Evolutionary conservation across 1,284 basidiomycete species (phyloP).

Genomic region (Ceratobasidium sp.): DNA sequence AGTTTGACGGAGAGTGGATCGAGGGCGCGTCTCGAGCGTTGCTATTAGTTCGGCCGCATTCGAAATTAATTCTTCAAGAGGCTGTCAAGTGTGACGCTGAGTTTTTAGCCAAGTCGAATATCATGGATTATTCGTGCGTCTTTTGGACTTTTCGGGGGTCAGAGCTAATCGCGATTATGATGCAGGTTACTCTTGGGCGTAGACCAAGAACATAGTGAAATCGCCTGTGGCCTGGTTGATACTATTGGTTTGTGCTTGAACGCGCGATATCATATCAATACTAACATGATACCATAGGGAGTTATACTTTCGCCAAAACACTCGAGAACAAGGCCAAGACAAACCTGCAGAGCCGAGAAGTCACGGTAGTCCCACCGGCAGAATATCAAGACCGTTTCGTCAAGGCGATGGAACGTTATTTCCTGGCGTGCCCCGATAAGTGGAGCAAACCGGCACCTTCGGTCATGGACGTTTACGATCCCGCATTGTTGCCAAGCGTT

Average conservation of each 20-base stretch:
- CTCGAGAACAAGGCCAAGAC: slow-evolving; percentile 84
- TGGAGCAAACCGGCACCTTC: slow-evolving; percentile 47
- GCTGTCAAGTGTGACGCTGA: slow-evolving; percentile 78
- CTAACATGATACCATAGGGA: slow-evolving; percentile 61
- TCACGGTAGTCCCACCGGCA: slow-evolving; percentile 77
- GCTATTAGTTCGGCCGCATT: slow-evolving; percentile 76
- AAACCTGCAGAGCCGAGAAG: slow-evolving; percentile 74
- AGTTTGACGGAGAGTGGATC: slow-evolving; percentile 87
- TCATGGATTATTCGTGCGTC: slow-evolving; percentile 85
- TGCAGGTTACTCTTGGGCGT: slow-evolving; percentile 74
- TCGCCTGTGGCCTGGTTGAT: slow-evolving; percentile 82
- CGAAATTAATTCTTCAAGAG: slow-evolving; percentile 75
- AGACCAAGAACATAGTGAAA: slow-evolving; percentile 73
- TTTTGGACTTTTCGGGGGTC: background rate
- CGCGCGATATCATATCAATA: background rate
- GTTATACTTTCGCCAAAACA: slow-evolving; percentile 82
- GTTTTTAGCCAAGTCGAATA: slow-evolving; percentile 78
- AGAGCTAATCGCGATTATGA: slow-evolving; percentile 14
- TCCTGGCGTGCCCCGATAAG: slow-evolving; percentile 71
- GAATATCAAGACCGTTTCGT: slow-evolving; percentile 81
- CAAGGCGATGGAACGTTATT: slow-evolving; percentile 75
- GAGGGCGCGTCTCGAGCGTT: slow-evolving; percentile 71
- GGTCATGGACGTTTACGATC: slow-evolving; percentile 40
- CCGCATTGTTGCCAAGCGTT: slow-evolving; percentile 33
- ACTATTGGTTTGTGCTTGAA: slow-evolving; percentile 70